Evolutionary conservation across 495 filamentous ascomycete species (phyloP), one percentile per base, ranked within the genome.

Genomic region (Immersiella caudata): DNA sequence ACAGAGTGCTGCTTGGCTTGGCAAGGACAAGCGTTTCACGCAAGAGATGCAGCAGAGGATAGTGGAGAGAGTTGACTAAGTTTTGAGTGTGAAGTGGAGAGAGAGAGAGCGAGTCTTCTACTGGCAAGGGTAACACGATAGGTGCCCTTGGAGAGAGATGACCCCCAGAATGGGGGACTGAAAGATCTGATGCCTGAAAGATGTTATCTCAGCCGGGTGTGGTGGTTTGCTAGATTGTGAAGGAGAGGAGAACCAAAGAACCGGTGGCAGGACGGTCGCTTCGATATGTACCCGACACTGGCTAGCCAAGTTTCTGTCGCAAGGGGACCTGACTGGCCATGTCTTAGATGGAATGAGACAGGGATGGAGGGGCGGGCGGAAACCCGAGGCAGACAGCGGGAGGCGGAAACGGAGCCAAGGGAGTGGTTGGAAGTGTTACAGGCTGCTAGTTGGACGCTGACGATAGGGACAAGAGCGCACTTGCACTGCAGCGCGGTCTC

Each of bases 101-200:
- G 60, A 26, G 27, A 52, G 56, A 27, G n/a, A 29, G 29, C 1
- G 20, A 60, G 29, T 36, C 25, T 46, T 46, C 40, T 46, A 18
- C 40, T 46, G 36, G 22, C 8, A 64, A 27, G 35, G 29, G 52
- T 26, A 36, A 65, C 51, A 46, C 29, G 27, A 21, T 12, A n/a
- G 21, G 49, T 64, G 49, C 40, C 20, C 0, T 65, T 56, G 29
- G 18, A 60, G 63, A 22, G 52, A 64, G 36, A 67, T 58, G 70
- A 60, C 71, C 73, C 73, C 73, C 73, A 64, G 36, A 65, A 55
- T 54, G 68, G 73, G 71, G 73, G 68, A 69, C 57, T 70, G 70
- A n/a, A 70, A 65, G 49, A 25, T 33, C 27, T 64, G 20, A 54
- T 52, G 49, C 60, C 27, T 52, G 54, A 27, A 29, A 52, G 12